These are phyloP conservation scores for Scolecobasidium constrictum DNA, from an alignment of 2,329 filamentous ascomycete species.

Conservation along the genomic window DNA sequence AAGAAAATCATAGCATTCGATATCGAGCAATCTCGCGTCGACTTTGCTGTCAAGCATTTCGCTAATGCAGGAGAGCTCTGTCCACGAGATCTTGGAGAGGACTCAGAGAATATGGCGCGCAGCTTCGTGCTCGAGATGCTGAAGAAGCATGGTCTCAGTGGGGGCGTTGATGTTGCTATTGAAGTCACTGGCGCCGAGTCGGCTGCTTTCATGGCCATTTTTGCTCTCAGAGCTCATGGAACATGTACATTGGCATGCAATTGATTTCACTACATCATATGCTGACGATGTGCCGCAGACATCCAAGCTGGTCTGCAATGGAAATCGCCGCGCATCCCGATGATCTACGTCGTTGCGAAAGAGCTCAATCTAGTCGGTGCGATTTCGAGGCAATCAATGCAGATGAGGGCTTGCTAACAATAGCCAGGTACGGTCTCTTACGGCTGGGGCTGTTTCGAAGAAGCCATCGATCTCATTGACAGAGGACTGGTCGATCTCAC, in stretches of 20 bases:
- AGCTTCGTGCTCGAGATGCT: background rate
- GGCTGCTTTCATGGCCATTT: background rate
- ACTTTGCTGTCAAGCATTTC: constrained; percentile 17
- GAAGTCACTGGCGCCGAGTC: background rate
- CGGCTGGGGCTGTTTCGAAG: background rate
- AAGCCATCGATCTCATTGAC: background rate
- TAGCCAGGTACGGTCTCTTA: background rate
- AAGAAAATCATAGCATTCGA: constrained; percentile 20
- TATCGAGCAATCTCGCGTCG: constrained; percentile 16
- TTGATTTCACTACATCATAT: too few species aligned
- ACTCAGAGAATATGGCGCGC: background rate
- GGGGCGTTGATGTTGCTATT: background rate
- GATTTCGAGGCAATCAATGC: too few species aligned
- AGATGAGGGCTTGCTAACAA: too few species aligned
- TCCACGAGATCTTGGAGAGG: background rate
- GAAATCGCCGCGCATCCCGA: background rate
- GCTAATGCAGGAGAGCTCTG: constrained; percentile 12
- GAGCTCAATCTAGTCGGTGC: background rate
- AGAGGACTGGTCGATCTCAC: background rate
- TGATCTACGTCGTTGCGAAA: background rate
- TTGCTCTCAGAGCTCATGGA: background rate
- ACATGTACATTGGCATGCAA: too few species aligned
- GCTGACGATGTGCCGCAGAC: too few species aligned
- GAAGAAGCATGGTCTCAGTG: background rate
- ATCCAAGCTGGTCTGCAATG: background rate